These are phyloP conservation scores for Mucor racemosus DNA, from an alignment of 371 early-diverging fungal genomes.

Conservation along the genomic window DNA sequence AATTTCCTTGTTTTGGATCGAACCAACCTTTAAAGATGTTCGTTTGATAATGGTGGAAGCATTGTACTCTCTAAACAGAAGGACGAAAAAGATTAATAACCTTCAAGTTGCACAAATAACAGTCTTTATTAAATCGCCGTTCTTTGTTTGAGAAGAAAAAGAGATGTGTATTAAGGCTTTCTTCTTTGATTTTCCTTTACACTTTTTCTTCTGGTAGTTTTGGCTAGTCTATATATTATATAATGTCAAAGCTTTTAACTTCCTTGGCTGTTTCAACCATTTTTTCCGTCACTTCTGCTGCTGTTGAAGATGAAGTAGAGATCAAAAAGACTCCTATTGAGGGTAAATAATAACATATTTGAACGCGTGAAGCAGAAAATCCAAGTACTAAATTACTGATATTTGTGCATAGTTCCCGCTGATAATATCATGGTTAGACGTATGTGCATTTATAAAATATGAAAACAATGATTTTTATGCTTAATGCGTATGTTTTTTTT, in stretches of 20 bases:
- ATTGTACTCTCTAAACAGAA: too few species aligned
- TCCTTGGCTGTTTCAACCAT: background rate
- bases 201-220: background rate
- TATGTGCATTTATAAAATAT: conserved; percentile 7
- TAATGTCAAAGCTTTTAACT: conserved; percentile 20
- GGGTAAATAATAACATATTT: conserved; percentile 9
- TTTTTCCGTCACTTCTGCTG: conserved; percentile 1
- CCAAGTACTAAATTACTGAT: background rate
- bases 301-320: background rate
- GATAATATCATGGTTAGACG: conserved; percentile 23
- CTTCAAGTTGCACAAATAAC: conserved; percentile 1
- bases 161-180: background rate
- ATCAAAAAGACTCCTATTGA: conserved; percentile 10
- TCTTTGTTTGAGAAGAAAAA: background rate
- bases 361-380: background rate
- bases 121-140: conserved; percentile 2
- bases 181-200: background rate
- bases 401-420: background rate
- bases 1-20: too few species aligned
- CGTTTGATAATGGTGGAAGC: too few species aligned
- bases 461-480: background rate
- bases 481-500: background rate
- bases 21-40: too few species aligned
- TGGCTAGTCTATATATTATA: background rate
- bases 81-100: too few species aligned